phyloP scores from a whole-genome alignment of 768 basidiomycete genomes.

The Obba rivulosa region DNA sequence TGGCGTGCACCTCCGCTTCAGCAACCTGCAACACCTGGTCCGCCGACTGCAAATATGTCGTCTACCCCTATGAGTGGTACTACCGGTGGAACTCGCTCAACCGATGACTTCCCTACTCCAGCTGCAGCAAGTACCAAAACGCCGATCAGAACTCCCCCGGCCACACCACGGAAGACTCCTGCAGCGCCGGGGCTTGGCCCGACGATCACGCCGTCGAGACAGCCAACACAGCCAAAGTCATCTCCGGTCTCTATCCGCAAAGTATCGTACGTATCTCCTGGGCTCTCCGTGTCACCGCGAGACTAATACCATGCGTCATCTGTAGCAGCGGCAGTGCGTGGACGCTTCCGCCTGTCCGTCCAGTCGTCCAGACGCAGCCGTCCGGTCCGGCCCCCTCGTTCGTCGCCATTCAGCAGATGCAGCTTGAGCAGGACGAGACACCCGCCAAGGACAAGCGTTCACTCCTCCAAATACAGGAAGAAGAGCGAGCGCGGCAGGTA shows the following conservation, averaged over 20 bases:
- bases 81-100: too few relatives aligned
- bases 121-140: constrained; percentile 1
- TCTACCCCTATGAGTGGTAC: too few relatives aligned
- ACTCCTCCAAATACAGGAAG: constrained; percentile 79
- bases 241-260: constrained; percentile 33
- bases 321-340: constrained; percentile 55
- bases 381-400: constrained; percentile 51
- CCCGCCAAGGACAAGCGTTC: constrained; percentile 52
- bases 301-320: not conserved
- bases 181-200: constrained; percentile 48
- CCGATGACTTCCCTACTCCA: too few relatives aligned
- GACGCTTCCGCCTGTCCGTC: constrained; percentile 50
- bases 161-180: constrained; percentile 21
- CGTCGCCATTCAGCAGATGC: constrained; percentile 77
- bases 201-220: constrained; percentile 55
- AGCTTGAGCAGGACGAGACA: constrained; percentile 47
- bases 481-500: constrained; percentile 59
- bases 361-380: constrained; percentile 30
- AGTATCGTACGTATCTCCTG: constrained; percentile 41
- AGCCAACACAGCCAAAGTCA: constrained; percentile 25
- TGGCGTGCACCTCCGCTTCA: too few relatives aligned
- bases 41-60: too few relatives aligned
- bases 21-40: too few relatives aligned
- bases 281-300: not conserved
- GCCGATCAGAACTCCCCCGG: constrained; percentile 5